Percentiles rank a stretch among this genome's conserved stretches.
These are phyloP conservation scores for Cutaneotrichosporon cavernicola DNA, from an alignment of 1,284 basidiomycete species.

Conservation along the genomic window DNA sequence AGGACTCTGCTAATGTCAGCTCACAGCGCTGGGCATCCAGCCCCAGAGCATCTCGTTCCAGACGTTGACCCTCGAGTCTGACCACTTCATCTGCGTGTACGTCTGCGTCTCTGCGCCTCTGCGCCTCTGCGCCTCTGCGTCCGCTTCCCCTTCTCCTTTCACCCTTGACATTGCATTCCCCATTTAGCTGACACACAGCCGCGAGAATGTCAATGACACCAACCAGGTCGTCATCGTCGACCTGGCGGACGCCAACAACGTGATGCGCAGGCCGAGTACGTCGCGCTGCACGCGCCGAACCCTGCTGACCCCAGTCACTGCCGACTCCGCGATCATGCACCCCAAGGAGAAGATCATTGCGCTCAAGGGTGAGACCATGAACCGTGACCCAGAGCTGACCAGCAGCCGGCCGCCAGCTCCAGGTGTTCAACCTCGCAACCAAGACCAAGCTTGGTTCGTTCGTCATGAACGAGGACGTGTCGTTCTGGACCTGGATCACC, in stretches of 20 bases:
- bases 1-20: slow-evolving; percentile 58
- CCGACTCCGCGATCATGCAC: slow-evolving; percentile 99
- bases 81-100: slow-evolving; percentile 83
- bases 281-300: background rate
- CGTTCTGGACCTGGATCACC: slow-evolving; percentile 99
- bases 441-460: slow-evolving; percentile 98
- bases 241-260: slow-evolving; percentile 91
- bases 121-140: slow-evolving; percentile 1
- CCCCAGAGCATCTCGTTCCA: slow-evolving; percentile 97
- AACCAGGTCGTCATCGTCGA: slow-evolving; percentile 98
- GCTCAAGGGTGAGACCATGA: slow-evolving; percentile 69
- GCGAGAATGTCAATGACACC: slow-evolving; percentile 61
- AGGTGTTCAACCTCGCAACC: slow-evolving; percentile 97
- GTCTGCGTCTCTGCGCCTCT: slow-evolving; percentile 35
- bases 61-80: slow-evolving; percentile 91
- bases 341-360: slow-evolving; percentile 96
- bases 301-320: slow-evolving; percentile 61
- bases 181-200: slow-evolving; percentile 29
- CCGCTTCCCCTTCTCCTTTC: background rate
- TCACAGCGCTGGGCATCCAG: slow-evolving; percentile 93
- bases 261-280: slow-evolving; percentile 82
- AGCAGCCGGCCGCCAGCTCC: slow-evolving; percentile 85
- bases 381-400: slow-evolving; percentile 11
- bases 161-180: too few species aligned
- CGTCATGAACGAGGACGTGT: slow-evolving; percentile 87